Base-by-base conservation (phyloP, 345 rosid genomes). In the Ceriops decandra region DNA sequence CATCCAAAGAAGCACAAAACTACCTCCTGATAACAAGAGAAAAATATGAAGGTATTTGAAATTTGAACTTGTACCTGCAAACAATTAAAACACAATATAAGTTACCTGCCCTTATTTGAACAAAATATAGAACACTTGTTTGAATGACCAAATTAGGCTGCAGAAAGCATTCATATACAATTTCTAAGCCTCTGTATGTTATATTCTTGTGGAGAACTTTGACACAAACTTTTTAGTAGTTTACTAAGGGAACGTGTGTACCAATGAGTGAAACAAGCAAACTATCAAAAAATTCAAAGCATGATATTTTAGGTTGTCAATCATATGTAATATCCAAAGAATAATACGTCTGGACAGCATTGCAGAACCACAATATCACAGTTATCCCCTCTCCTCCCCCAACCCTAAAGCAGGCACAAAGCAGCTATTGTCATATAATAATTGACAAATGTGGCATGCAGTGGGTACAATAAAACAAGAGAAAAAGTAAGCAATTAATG, bases 21-120 rank as follows among this genome's bases (percentile, higher is more conserved):
- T 84, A 93, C 98, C 98, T 93, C 68, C 97, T 85, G 63, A 90
- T 87, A 63, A 93, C 98, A 36, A 93, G 98, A 69, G 90, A 90
- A 80, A 93, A 93, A 78, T 93, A 93, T 33, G 98, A 87, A 57
- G 98, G 97, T 78, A 90, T 87, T 70, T 68, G 93, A 79, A 93
- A 90, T 76, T 93, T 93, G 90, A 93, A 89, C 81, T 86, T 79
- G 84, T 90, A 93, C 98, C 98, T 93, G 92, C 79, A 78, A 82
- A 69, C 57, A 61, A 77, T 58, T 53, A 52, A 75, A 73, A 69
- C 15, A 58, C 22, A 22, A 21, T 24, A n/a, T 38, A 47, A 64
- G 19, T 56, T 57, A 3, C 30, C 64, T 42, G 49, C 19, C 49
- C 49, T 42, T 42, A 4, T 15, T 13, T 42, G 49, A 13, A 42